phyloP scores from a whole-genome alignment of 345 rosid genomes.

The Gossypium rotundifolium region DNA sequence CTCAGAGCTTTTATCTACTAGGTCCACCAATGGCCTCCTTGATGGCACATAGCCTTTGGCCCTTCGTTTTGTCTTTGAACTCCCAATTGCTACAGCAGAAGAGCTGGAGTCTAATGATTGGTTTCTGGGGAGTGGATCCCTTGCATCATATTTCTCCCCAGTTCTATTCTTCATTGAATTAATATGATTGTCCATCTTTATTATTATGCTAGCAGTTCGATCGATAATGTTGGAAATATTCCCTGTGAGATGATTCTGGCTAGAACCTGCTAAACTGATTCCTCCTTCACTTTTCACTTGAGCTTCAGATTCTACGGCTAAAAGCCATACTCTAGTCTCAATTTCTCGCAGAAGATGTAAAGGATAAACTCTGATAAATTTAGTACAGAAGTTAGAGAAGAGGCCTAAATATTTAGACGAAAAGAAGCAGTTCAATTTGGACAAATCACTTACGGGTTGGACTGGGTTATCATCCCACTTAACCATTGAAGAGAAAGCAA shows the following conservation, averaged over 20 bases:
- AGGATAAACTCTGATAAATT: conserved; percentile 73
- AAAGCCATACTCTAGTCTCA: conserved; percentile 95
- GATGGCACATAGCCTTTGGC: conserved; percentile 61
- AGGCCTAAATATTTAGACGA: neutral
- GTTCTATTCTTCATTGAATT: conserved; percentile 50
- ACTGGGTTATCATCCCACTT: conserved; percentile 78
- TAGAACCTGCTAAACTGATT: conserved; percentile 33
- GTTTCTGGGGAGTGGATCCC: conserved; percentile 49
- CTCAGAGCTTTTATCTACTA: conserved; percentile 49
- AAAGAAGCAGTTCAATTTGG: conserved; percentile 10
- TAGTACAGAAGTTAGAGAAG: conserved; percentile 25
- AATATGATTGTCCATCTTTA: conserved; percentile 91
- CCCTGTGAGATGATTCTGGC: conserved; percentile 39
- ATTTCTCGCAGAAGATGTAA: conserved; percentile 89
- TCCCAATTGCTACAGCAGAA: conserved; percentile 35
- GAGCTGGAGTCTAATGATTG: conserved; percentile 46
- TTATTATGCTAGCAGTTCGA: conserved; percentile 72
- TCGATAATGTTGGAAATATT: conserved; percentile 63
- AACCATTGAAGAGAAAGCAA: conserved; percentile 94
- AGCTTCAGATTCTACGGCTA: conserved; percentile 97
- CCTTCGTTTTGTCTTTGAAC: conserved; percentile 68
- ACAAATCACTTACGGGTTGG: conserved; percentile 66
- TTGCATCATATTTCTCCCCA: conserved; percentile 58
- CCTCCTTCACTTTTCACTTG: conserved; percentile 67
- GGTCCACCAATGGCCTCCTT: conserved; percentile 50